Evolutionary conservation across 352 stramenopile genomes (phyloP).

Genomic region (Elongisporangium undulatum): DNA sequence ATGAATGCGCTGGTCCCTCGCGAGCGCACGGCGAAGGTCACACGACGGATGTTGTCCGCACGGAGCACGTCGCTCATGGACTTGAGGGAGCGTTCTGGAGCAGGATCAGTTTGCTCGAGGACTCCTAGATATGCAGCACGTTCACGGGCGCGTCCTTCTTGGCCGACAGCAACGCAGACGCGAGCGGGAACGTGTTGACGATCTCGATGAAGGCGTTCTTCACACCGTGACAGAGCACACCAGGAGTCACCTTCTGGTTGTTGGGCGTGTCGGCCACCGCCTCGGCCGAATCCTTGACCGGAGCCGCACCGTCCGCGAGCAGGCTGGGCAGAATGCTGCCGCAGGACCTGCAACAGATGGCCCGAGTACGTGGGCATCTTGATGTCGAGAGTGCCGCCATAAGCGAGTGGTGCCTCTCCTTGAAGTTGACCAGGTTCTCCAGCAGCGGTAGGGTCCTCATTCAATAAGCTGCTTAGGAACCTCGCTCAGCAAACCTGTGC

Average conservation of each 20-base stretch:
- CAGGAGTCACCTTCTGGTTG: conserved; percentile 63
- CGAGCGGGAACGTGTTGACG: conserved; percentile 64
- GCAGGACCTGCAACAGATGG: conserved; percentile 76
- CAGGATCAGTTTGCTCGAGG: conserved; percentile 46
- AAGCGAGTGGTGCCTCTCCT: conserved; percentile 90
- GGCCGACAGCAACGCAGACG: conserved; percentile 64
- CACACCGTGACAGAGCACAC: conserved; percentile 70
- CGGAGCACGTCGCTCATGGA: conserved; percentile 48
- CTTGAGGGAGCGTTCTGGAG: conserved; percentile 65
- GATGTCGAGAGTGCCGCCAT: conserved; percentile 94
- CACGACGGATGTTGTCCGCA: conserved; percentile 79
- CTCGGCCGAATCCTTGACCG: conserved; percentile 19
- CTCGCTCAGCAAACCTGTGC: no score
- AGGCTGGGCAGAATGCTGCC: conserved; percentile 70
- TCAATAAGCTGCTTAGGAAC: no score
- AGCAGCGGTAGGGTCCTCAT: conserved; percentile 80
- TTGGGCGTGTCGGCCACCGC: conserved; percentile 16
- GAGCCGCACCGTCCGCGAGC: conserved; percentile 33
- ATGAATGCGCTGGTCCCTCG: no score
- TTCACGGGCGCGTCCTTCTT: conserved; percentile 70
- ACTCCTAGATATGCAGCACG: conserved; percentile 81
- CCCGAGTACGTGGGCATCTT: conserved; percentile 96
- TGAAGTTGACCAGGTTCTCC: conserved; percentile 83
- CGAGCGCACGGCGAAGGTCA: conserved; percentile 84
- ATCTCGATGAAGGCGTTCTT: conserved; percentile 64